A percentile compares a stretch with the other conserved stretches of the same genome.
These are phyloP conservation scores for Basidioascus undulatus DNA, from an alignment of 768 basidiomycete genomes.

Conservation along the genomic window DNA sequence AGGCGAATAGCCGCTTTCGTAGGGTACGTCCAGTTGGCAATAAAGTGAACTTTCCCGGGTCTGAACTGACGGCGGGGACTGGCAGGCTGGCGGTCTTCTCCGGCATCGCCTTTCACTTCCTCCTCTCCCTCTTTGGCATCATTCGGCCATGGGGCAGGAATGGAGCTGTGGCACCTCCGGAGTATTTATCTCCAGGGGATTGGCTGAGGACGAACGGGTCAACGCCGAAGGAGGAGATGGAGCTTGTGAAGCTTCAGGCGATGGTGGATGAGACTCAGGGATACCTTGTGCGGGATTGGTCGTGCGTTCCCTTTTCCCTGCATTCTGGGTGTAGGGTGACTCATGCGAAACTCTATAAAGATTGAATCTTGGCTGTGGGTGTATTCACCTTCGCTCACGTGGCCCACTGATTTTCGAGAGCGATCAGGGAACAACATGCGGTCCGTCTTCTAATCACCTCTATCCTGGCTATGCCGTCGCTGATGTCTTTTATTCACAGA, in stretches of 20 bases:
- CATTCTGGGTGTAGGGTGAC: too few species aligned
- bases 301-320: too few species aligned
- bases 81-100: conserved; percentile 5
- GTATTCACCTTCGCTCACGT: conserved; percentile 23
- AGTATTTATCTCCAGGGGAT: not conserved
- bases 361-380: conserved; percentile 24
- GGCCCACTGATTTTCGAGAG: not conserved
- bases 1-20: too few species aligned
- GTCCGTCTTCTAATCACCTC: too few species aligned
- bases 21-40: too few species aligned
- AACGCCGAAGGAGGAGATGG: conserved; percentile 11
- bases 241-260: conserved; percentile 17
- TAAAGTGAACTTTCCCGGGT: too few species aligned
- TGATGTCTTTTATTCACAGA: too few species aligned
- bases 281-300: conserved; percentile 25
- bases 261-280: conserved; percentile 22
- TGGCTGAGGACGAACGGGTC: not conserved
- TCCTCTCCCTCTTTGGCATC: conserved; percentile 5
- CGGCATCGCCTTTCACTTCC: conserved; percentile 9
- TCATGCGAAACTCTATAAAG: too few species aligned
- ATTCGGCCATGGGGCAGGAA: conserved; percentile 1
- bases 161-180: conserved; percentile 3
- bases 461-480: too few species aligned
- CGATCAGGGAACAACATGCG: not conserved
- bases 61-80: too few species aligned